These are phyloP conservation scores for Acacia pycnantha DNA, from an alignment of 331 rosid genomes.

Conservation along the genomic window DNA sequence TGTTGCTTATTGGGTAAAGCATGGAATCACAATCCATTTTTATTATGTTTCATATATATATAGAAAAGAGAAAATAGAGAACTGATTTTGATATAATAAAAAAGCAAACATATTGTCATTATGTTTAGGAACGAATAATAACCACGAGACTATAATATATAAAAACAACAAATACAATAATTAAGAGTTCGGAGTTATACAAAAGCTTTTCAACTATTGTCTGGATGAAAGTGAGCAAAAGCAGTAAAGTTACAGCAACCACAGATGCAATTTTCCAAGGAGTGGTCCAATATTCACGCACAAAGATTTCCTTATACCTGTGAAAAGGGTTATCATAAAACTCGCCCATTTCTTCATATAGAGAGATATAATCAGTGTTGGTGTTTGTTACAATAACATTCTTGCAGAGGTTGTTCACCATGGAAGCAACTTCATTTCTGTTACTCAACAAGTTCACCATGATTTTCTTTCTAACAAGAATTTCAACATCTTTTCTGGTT, in stretches of 20 bases:
- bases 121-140: too few relatives aligned
- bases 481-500: not conserved
- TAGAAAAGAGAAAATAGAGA: too few relatives aligned
- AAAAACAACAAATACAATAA: too few relatives aligned
- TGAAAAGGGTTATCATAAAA: not conserved
- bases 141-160: too few relatives aligned
- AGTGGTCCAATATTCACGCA: not conserved
- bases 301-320: not conserved
- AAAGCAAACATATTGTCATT: too few relatives aligned
- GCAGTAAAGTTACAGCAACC: not conserved
- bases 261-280: not conserved
- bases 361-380: not conserved
- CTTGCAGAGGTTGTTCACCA: not conserved
- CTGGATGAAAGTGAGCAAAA: not conserved
- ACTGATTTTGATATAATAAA: too few relatives aligned
- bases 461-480: not conserved
- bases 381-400: rapidly evolving
- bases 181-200: too few relatives aligned
- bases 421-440: not conserved
- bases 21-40: too few relatives aligned
- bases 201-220: not conserved
- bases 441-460: slow-evolving; percentile 2
- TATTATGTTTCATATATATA: too few relatives aligned
- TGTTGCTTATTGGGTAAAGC: too few relatives aligned
- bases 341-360: not conserved